Base-by-base conservation (phyloP, 306 rosid species). In the Vigna hirtella region DNA sequence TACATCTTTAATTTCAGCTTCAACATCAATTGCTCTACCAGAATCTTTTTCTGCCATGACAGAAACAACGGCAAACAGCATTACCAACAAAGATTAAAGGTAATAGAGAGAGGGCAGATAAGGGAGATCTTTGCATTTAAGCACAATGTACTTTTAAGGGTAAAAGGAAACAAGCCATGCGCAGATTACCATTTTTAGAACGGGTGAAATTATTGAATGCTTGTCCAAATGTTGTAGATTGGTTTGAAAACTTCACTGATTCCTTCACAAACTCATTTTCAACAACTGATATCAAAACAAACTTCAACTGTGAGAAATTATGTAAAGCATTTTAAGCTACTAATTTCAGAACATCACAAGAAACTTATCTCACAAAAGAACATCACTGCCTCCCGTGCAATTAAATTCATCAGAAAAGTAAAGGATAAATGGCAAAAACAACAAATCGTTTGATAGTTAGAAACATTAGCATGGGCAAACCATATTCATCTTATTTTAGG, bases 1-100 rank as follows among this genome's bases (percentile, higher is more conserved):
- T 56, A 85, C 99, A 79, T 95, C 99, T 81, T 87, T 91, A 36
- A 95, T 70, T 77, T 95, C 98, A 34, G 98, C 99, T 91, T 95
- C 99, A 74, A 95, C 79, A 79, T 95, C 99, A 70, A 95, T 88
- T 40, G 88, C 88, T 7, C 28, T 80, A 51, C 91, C 72, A 42
- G 94, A 87, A 79, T 90, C 85, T 77, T 89, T 88, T 59, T 87
- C 99, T 95, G 86, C 24, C 77, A 79, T 11, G n/a, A 64, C n/a
- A 53, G 20, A 51, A 63, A 56, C 49, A 81, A 66, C 0, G 24
- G 43, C 16, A 52, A 56, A 51, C 22, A 28, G 2, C 62, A 51
- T 16, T 51, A 73, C 67, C 75, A 40, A 53, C 24, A 66, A 75
- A 58, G 18, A 32, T 24, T 18, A 59, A 40, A 45, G 67, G 69